Percentiles rank a stretch among this genome's conserved stretches.
phyloP scores from a whole-genome alignment of 2,329 filamentous ascomycete genomes.

The Catunica adiposa region DNA sequence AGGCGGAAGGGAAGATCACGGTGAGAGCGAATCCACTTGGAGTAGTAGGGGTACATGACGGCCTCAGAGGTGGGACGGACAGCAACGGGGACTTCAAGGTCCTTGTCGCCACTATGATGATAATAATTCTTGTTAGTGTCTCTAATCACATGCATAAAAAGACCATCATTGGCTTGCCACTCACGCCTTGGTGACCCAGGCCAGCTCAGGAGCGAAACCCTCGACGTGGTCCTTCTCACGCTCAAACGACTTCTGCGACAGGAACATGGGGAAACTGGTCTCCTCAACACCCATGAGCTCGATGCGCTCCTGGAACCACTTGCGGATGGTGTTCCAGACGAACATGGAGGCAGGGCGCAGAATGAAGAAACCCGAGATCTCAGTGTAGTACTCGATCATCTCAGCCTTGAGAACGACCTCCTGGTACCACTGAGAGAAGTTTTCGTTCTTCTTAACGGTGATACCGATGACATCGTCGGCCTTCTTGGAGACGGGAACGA shows the following conservation, averaged over 20 bases:
- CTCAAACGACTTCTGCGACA: conserved; percentile 74
- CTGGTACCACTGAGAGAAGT: conserved; percentile 93
- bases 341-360: conserved; percentile 56
- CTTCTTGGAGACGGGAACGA: conserved; percentile 43
- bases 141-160: neutral
- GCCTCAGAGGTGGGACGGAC: conserved; percentile 54
- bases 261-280: conserved; percentile 91
- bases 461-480: conserved; percentile 66
- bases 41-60: conserved; percentile 92
- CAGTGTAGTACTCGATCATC: conserved; percentile 88
- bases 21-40: conserved; percentile 93
- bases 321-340: conserved; percentile 48
- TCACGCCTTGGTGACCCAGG: conserved; percentile 73
- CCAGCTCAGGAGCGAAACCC: conserved; percentile 88
- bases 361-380: conserved; percentile 95
- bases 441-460: conserved; percentile 65
- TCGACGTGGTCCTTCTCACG: conserved; percentile 93
- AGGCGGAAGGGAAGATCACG: conserved; percentile 83
- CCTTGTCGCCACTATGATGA: conserved; percentile 58
- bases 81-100: conserved; percentile 65
- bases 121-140: neutral
- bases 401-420: conserved; percentile 94
- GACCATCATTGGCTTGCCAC: conserved; percentile 19
- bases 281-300: conserved; percentile 87
- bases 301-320: conserved; percentile 58